Evolutionary conservation across 768 basidiomycete genomes (phyloP), one percentile per base, ranked within the genome.

Genomic region (Omphalotus guepiniiformis): DNA sequence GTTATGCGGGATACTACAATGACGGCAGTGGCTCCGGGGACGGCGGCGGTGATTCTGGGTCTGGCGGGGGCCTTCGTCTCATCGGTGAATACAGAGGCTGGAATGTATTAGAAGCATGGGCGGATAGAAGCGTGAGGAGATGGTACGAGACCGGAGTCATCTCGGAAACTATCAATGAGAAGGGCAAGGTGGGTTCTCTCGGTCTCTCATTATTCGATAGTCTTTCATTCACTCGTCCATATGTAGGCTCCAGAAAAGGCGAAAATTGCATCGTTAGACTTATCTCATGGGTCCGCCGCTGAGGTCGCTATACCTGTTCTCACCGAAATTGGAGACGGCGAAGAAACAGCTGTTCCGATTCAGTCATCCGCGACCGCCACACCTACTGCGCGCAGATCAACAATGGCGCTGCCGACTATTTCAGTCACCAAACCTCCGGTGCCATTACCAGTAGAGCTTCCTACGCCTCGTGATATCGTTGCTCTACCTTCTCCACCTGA

Each of bases 81-180:
- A 76, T 78, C 3, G 94, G 92, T 25, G 85, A 92, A 59, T 96
- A 96, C 60, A 78, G 79, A 63, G 93, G 94, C 5, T 96, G 93
- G 93, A 88, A 75, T 61, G 88, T 93, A 5, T 65, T 96, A 49
- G 93, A 97, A 63, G 94, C 93, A 12, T 89, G 87, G 86, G 93
- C 91, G 39, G 94, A 96, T 67, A 76, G 77, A 55, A 93, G 92
- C 66, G 73, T 93, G 39, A 78, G 85, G 61, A 81, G 82, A 61
- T 97, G 94, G 93, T 80, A 85, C 46, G 82, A 88, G 55, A 74
- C 80, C 21, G 93, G 93, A 2, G 63, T 92, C 27, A 73, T 90
- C 27, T 64, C 79, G 23, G 79, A 80, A 42, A 60, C 69, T 32
- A 47, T 66, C 29, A 64, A 58, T n/a, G 65, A 72, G 27, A 75